Evolutionary conservation across 164 flowering plant genomes (phyloP).

Genomic region (Hamamelis virginiana): DNA sequence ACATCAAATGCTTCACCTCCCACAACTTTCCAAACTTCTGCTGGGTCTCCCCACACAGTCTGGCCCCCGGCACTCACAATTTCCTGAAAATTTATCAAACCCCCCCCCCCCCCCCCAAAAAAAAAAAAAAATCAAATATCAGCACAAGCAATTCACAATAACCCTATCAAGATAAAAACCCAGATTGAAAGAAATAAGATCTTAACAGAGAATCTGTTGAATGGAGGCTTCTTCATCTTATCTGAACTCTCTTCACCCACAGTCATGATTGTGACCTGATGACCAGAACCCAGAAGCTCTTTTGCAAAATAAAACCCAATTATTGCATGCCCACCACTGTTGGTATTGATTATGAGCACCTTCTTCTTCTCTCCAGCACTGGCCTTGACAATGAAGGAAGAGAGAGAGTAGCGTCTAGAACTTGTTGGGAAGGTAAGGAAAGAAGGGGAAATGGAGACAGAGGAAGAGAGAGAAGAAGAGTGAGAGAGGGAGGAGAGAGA

Average conservation of each 20-base stretch:
- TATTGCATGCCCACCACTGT: conserved; percentile 94
- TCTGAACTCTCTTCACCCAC: conserved; percentile 89
- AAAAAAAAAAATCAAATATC: not conserved
- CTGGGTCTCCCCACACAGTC: conserved; percentile 91
- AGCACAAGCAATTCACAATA: not conserved
- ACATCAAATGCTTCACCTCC: conserved; percentile 74
- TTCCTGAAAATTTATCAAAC: conserved; percentile 50
- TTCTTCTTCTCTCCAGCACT: conserved; percentile 66
- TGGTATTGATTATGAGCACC: conserved; percentile 84
- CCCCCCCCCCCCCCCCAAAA: no score
- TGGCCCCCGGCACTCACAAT: conserved; percentile 74
- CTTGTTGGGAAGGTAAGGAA: conserved; percentile 14
- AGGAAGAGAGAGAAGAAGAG: conserved; percentile 33
- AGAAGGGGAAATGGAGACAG: conserved; percentile 39
- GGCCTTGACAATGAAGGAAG: conserved; percentile 46
- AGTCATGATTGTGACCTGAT: conserved; percentile 81
- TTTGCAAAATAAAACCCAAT: conserved; percentile 93
- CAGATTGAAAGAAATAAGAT: not conserved
- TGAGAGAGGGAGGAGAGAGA: conserved; percentile 28
- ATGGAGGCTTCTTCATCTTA: conserved; percentile 98
- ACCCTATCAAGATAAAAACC: not conserved
- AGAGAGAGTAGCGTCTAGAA: conserved; percentile 19
- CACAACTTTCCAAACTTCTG: conserved; percentile 67
- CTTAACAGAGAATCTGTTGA: conserved; percentile 80
- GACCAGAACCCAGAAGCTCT: conserved; percentile 85